A percentile compares a stretch with the other conserved stretches of the same genome.
Evolutionary conservation across 441 rosid species (phyloP).

Genomic region (Gossypium schwendimanii): DNA sequence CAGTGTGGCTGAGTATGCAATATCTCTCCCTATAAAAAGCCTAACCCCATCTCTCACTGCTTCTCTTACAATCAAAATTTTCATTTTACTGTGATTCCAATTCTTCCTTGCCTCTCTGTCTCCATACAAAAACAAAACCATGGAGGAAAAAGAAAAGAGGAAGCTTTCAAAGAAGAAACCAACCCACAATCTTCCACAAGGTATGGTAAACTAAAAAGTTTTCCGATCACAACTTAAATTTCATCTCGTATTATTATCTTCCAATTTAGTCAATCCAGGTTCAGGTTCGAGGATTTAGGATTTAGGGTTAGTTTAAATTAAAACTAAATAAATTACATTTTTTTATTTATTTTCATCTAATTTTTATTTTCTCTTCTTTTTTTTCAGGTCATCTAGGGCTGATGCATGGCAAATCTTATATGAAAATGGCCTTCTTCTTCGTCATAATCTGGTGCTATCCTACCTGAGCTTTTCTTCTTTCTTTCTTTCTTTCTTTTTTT

Average conservation of each 20-base stretch:
- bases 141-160: conserved; percentile 28
- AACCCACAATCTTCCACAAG: conserved; percentile 33
- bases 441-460: conserved; percentile 59
- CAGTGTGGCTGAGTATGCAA: conserved; percentile 10
- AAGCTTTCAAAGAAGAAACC: conserved; percentile 23
- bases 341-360: too few species aligned
- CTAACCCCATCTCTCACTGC: not conserved
- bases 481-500: not conserved
- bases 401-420: too few species aligned
- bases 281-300: too few species aligned
- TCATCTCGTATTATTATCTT: too few species aligned
- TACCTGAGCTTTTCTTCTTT: conserved; percentile 55
- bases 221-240: too few species aligned
- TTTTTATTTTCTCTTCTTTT: too few species aligned
- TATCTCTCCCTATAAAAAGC: not conserved
- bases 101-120: not conserved
- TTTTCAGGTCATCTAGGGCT: too few species aligned
- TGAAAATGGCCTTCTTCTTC: conserved; percentile 2
- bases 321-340: too few species aligned
- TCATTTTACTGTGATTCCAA: not conserved
- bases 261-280: too few species aligned
- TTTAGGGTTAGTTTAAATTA: too few species aligned
- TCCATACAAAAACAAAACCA: not conserved
- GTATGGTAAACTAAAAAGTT: conserved; percentile 16
- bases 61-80: not conserved